A percentile compares a stretch with the other conserved stretches of the same genome.
Conservation (phyloP, 768 basidiomycete species). For the Rhodotorula taiwanensis region DNA sequence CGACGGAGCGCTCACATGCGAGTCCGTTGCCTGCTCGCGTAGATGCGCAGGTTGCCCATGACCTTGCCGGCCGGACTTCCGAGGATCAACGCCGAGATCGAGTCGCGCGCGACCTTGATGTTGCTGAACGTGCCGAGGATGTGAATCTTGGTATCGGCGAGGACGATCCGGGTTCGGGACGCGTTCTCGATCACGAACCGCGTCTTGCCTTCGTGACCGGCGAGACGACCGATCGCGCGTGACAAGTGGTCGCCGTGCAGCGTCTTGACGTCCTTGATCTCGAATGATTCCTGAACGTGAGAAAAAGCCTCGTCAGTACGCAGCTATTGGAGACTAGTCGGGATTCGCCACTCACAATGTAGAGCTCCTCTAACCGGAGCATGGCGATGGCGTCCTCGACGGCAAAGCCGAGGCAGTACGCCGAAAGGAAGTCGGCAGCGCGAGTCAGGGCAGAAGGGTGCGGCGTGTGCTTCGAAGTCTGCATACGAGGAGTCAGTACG, state of each 20-base stretch:
- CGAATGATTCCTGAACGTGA: conserved; percentile 50
- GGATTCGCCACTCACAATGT: conserved; percentile 64
- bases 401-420: conserved; percentile 88
- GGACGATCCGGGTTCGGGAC: conserved; percentile 91
- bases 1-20: conserved; percentile 3
- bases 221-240: conserved; percentile 98
- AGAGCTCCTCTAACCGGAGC: conserved; percentile 88
- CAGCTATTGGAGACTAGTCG: neutral
- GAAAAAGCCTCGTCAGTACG: neutral
- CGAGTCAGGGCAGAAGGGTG: conserved; percentile 66
- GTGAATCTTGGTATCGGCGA: conserved; percentile 97
- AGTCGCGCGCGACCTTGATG: conserved; percentile 94
- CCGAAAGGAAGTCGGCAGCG: conserved; percentile 93
- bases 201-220: conserved; percentile 96
- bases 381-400: conserved; percentile 97
- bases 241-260: conserved; percentile 95
- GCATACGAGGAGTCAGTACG: neutral
- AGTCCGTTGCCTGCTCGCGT: neutral
- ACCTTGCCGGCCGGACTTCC: conserved; percentile 44
- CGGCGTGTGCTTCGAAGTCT: conserved; percentile 73
- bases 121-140: conserved; percentile 98
- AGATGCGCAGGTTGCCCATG: neutral
- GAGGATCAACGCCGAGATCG: conserved; percentile 53
- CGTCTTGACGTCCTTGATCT: conserved; percentile 98
- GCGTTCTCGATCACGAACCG: conserved; percentile 98